Evolutionary conservation across 1,139 yeast species (phyloP).

Genomic region (Saccharomycopsis hybrid): DNA sequence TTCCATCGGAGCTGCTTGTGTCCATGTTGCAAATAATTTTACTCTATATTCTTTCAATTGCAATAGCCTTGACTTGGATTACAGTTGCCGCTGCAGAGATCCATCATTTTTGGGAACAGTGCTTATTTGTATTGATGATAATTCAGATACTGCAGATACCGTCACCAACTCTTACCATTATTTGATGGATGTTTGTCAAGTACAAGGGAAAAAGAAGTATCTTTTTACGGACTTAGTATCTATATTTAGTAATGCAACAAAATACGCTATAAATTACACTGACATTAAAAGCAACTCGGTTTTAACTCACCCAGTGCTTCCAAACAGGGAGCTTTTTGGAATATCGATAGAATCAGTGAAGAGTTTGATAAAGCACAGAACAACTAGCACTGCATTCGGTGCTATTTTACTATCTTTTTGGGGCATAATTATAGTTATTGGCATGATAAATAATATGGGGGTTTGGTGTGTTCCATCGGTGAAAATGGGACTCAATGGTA

Average conservation of each 20-base stretch:
- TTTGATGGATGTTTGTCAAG: conserved; percentile 28
- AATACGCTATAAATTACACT: conserved; percentile 12
- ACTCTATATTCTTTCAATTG: conserved; percentile 30
- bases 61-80: conserved; percentile 21
- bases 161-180: conserved; percentile 28
- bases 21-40: conserved; percentile 26
- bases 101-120: conserved; percentile 31
- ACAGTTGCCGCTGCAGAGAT: conserved; percentile 26
- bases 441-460: conserved; percentile 25
- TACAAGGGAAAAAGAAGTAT: conserved; percentile 28
- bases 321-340: conserved; percentile 21
- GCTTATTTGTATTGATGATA: conserved; percentile 29
- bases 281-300: not conserved
- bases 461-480: conserved; percentile 31
- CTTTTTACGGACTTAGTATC: conserved; percentile 26
- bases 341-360: conserved; percentile 26
- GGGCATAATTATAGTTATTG: conserved; percentile 25
- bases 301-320: conserved; percentile 13
- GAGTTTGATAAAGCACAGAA: conserved; percentile 26
- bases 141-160: conserved; percentile 25
- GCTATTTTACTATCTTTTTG: conserved; percentile 27
- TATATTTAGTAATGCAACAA: conserved; percentile 26
- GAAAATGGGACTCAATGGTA: conserved; percentile 23
- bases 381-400: conserved; percentile 29
- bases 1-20: conserved; percentile 18